Percentiles rank a stretch among this genome's conserved stretches.
Evolutionary conservation across 2,329 filamentous ascomycete genomes (phyloP).

Genomic region (Fusarium sp.): DNA sequence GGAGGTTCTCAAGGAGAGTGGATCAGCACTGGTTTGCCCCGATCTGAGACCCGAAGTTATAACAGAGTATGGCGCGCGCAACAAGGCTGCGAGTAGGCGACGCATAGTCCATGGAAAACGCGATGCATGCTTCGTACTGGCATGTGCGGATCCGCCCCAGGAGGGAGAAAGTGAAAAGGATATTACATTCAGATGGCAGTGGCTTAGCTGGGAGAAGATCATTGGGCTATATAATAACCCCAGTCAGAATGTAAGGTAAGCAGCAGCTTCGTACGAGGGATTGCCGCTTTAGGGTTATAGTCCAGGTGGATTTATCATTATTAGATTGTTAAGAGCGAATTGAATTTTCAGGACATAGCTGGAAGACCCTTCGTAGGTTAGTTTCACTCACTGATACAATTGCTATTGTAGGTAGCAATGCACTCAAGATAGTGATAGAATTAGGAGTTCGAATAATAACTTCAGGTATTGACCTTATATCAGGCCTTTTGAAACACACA

Average conservation of each 20-base stretch:
- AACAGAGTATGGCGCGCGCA: no score
- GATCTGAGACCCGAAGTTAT: background rate
- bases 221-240: background rate
- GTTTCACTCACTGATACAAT: no score
- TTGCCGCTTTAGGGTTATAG: rapidly evolving
- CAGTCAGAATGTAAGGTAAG: background rate
- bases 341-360: no score
- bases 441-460: no score
- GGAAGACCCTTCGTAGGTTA: no score
- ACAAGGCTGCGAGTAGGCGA: no score
- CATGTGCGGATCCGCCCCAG: background rate
- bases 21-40: background rate
- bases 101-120: background rate
- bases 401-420: no score
- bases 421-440: no score
- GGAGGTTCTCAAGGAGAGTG: background rate
- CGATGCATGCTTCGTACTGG: rapidly evolving
- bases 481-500: no score
- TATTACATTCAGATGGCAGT: background rate
- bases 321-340: no score
- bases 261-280: rapidly evolving
- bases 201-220: background rate
- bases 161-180: background rate
- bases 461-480: no score
- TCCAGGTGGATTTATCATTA: no score